Base-by-base conservation (phyloP, 2,329 filamentous ascomycete species). In the Phaeosphaeriaceae sp. region DNA sequence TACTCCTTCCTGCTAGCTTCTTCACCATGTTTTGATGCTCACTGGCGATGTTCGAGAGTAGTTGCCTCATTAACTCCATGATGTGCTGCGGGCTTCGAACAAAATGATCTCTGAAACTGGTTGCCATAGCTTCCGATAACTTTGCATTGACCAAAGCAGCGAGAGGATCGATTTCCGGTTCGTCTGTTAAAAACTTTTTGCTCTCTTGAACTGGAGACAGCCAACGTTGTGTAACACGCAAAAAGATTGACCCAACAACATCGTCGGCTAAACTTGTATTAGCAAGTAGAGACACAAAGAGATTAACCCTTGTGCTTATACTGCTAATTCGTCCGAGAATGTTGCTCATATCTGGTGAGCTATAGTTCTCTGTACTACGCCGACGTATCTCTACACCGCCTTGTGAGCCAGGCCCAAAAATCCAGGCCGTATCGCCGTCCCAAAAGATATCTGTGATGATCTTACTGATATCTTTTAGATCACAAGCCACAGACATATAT, bases 301-400 rank as follows among this genome's bases (percentile, higher is more conserved):
- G 41, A 3, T 54, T 43, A 1, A 72, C 46, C 12, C 63, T 64
- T 23, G 54, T 51, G n/a, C 68, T 61, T n/a, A 74, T 36, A 9
- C 51, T 52, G 39, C 45, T 56, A 18, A 74, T 67, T 3, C 58
- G 62, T n/a, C 56, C 47, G 92, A 97, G 87, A 87, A 97, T 82
- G 7, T 46, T 50, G 2, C 54, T 48, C 46, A 71, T 58, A 82
- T 95, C 77, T 88, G 93, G 21, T 11, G 30, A 30, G 3, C 17
- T 72, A 87, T 90, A 73, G 87, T 87, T 72, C 84, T 94, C 78
- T 86, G 95, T 82, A 88, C 92, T 83, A 83, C 64, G 50, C 49
- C 58, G 55, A 18, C 77, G 76, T 13, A 85, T 77, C 34, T 85
- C 79, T 15, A 90, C 75, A 0, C 76, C 76, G 4, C 79, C 79